Percentiles rank a stretch among this genome's conserved stretches.
Conservation (phyloP, 2,329 filamentous ascomycete species). For the Penicillium sp. region DNA sequence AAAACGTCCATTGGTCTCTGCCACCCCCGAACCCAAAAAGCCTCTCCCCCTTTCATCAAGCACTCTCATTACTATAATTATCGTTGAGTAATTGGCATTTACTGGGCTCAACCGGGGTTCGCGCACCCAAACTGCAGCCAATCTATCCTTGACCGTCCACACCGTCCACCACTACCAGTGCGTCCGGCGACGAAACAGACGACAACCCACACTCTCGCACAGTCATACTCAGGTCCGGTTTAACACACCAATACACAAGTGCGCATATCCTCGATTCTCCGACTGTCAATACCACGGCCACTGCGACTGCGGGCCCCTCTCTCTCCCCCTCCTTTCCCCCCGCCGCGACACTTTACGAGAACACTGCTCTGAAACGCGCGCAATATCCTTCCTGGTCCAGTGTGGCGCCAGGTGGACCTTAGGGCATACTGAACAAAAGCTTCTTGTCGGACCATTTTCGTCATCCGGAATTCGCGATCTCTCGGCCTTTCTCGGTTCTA, state of each 20-base stretch:
- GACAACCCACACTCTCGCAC: neutral
- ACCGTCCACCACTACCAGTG: constrained; percentile 5
- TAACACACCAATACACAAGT: neutral
- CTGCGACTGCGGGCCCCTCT: constrained; percentile 4
- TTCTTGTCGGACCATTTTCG: constrained; percentile 16
- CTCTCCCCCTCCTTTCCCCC: neutral
- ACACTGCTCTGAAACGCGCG: constrained; percentile 20
- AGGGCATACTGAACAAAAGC: constrained; percentile 6
- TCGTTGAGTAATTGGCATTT: constrained; percentile 25
- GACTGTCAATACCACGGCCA: neutral
- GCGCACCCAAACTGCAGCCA: constrained; percentile 11
- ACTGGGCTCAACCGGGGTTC: constrained; percentile 3
- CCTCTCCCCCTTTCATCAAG: constrained; percentile 16
- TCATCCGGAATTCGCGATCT: constrained; percentile 11
- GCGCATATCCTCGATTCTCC: neutral
- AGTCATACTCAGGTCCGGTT: neutral
- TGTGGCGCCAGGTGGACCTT: constrained; percentile 21
- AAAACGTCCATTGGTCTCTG: constrained; percentile 4
- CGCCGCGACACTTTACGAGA: constrained; percentile 2
- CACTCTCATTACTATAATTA: constrained; percentile 25
- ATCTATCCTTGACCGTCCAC: constrained; percentile 22
- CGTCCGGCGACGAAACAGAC: constrained; percentile 8
- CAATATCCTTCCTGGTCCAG: constrained; percentile 18
- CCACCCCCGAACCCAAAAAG: neutral
- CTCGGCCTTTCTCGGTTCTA: constrained; percentile 11